Percentiles rank a stretch among this genome's conserved stretches.
These are phyloP conservation scores for Thuja plicata DNA, from an alignment of 83 land plant genomes.

Conservation along the genomic window DNA sequence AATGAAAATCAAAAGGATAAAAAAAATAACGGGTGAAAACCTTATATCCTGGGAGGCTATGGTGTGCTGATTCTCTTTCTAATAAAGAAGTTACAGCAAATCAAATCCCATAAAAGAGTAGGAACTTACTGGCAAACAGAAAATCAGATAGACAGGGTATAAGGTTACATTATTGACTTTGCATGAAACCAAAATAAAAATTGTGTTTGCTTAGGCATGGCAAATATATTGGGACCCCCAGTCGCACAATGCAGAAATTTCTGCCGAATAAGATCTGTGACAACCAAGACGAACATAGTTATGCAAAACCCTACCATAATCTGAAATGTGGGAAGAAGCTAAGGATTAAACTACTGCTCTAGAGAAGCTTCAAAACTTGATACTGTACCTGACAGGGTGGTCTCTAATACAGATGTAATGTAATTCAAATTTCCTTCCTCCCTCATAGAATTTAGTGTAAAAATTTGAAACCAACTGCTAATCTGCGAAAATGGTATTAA, in stretches of 20 bases:
- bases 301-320: background rate
- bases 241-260: constrained; percentile 71
- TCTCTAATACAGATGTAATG: too few species aligned
- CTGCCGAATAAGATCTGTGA: constrained; percentile 5
- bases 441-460: too few species aligned
- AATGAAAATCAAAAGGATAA: background rate
- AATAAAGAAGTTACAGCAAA: background rate
- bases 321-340: too few species aligned
- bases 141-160: background rate
- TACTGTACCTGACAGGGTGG: too few species aligned
- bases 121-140: constrained; percentile 7
- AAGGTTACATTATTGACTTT: background rate
- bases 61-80: background rate
- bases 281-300: background rate
- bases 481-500: too few species aligned
- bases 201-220: constrained; percentile 37
- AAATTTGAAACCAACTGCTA: too few species aligned
- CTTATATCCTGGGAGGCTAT: background rate
- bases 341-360: too few species aligned
- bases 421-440: too few species aligned
- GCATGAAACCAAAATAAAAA: constrained; percentile 10
- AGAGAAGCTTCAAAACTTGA: too few species aligned
- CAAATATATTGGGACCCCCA: constrained; percentile 68
- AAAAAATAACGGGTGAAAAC: background rate
- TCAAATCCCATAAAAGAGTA: background rate